Percentiles rank a stretch among this genome's conserved stretches.
These are phyloP conservation scores for Metroxylon sagu DNA, from an alignment of 176 grass and related monocot genomes.

Conservation along the genomic window DNA sequence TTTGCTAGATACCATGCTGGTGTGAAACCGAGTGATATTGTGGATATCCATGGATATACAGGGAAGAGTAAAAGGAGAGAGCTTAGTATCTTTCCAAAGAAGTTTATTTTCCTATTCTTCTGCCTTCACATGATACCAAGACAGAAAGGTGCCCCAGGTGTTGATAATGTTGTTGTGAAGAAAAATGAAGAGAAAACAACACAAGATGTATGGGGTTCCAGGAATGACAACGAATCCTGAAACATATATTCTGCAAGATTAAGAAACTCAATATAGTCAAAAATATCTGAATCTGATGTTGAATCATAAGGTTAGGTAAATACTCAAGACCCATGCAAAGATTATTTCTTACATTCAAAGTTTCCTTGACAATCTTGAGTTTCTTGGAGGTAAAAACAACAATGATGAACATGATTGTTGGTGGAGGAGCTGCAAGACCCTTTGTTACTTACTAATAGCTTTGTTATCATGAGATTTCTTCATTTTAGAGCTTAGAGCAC, in stretches of 20 bases:
- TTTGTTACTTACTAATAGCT: conserved; percentile 56
- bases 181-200: conserved; percentile 50
- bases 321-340: conserved; percentile 79
- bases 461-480: conserved; percentile 79
- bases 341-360: conserved; percentile 60
- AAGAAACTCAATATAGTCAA: conserved; percentile 91
- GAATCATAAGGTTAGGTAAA: conserved; percentile 89
- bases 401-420: conserved; percentile 97
- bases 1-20: conserved; percentile 54
- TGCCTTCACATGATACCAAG: conserved; percentile 97
- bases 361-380: conserved; percentile 66
- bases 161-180: conserved; percentile 1
- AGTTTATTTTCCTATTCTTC: conserved; percentile 67
- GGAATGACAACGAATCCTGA: conserved; percentile 85
- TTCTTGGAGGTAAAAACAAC: conserved; percentile 93
- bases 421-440: conserved; percentile 73
- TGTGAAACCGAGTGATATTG: conserved; percentile 86
- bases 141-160: conserved; percentile 33
- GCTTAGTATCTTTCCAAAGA: conserved; percentile 70
- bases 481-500: conserved; percentile 82
- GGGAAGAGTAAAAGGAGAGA: conserved; percentile 92
- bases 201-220: conserved; percentile 43
- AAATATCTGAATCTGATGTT: conserved; percentile 93
- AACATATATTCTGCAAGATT: conserved; percentile 81
- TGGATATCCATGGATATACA: conserved; percentile 67